Percentiles rank a stretch among this genome's conserved stretches.
Conservation (phyloP, 345 rosid species). For the Populus davidiana region DNA sequence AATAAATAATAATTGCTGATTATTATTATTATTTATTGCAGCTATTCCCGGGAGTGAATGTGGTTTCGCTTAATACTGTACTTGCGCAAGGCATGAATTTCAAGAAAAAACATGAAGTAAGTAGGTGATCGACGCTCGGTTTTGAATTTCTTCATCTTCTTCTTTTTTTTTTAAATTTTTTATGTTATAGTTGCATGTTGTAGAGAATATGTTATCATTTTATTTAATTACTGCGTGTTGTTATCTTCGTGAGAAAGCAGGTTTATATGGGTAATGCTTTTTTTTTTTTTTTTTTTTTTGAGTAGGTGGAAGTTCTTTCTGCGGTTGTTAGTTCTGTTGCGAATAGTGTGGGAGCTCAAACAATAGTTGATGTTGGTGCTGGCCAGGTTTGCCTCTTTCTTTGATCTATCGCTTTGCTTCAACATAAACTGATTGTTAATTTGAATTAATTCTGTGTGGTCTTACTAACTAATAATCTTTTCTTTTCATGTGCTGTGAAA, state of each 20-base stretch:
- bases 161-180: not conserved
- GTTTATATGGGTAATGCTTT: not conserved
- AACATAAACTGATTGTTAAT: too few relatives aligned
- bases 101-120: constrained; percentile 91
- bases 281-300: constrained; percentile 20
- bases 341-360: constrained; percentile 47
- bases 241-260: not conserved
- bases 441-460: not conserved
- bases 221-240: not conserved
- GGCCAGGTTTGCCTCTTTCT: constrained; percentile 58
- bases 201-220: too few relatives aligned
- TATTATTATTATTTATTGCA: constrained; percentile 24
- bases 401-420: too few relatives aligned
- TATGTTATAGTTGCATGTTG: not conserved
- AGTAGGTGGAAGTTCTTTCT: constrained; percentile 86
- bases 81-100: constrained; percentile 86
- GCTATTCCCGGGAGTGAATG: constrained; percentile 49
- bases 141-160: not conserved
- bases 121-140: constrained; percentile 29
- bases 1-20: not conserved
- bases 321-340: constrained; percentile 63
- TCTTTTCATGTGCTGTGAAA: not conserved
- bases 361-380: constrained; percentile 83
- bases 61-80: constrained; percentile 52
- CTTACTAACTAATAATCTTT: not conserved